Base-by-base conservation (phyloP, 2,329 filamentous ascomycete genomes). In the Calonectria ilicicola region DNA sequence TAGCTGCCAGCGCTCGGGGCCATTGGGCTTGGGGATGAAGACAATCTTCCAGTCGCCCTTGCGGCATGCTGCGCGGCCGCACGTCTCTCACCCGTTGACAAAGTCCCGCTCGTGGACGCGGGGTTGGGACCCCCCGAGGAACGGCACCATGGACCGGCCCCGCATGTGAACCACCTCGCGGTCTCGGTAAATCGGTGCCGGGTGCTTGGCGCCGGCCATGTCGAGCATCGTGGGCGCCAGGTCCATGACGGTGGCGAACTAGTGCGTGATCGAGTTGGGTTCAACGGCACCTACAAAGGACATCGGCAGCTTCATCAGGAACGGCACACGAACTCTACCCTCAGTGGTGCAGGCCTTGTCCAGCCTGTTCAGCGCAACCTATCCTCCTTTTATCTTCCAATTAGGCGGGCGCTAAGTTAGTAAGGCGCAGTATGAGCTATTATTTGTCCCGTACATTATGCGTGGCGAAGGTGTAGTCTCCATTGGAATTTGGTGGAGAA, bases 21-120 rank as follows among this genome's bases (percentile, higher is more conserved):
- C 81, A 65, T 78, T 78, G 23, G 87, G 89, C 69, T 87, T 88
- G 1, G 88, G 89, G 63, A 91, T 89, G 77, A 88, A 91, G 51
- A 90, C 86, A 6, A 89, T 89, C 79, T 91, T 91, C 86, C 87
- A 91, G 76, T 89, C 85, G 9, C 87, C 89, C 66, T 87, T 88
- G 51, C 89, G 88, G 27, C 91, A 85, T 0, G 90, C 90, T 2
- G 74, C 76, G 5, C 86, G 85, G 0, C 88, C 87, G 75, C 87
- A 90, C 0, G 86, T 87, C 73, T 91, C 89, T 89, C 89, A 91
- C 27, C 89, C 90, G 64, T 78, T 75, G 64, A 90, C 86, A 73
- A 88, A 87, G 70, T 90, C 86, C 44, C 86, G 80, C 1, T 85
- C 85, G 77, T 91, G 82, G 72, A 79, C 80, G 51, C 90, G 86